phyloP scores from a whole-genome alignment of 257 asterid genomes.

The Solanum acaule region DNA sequence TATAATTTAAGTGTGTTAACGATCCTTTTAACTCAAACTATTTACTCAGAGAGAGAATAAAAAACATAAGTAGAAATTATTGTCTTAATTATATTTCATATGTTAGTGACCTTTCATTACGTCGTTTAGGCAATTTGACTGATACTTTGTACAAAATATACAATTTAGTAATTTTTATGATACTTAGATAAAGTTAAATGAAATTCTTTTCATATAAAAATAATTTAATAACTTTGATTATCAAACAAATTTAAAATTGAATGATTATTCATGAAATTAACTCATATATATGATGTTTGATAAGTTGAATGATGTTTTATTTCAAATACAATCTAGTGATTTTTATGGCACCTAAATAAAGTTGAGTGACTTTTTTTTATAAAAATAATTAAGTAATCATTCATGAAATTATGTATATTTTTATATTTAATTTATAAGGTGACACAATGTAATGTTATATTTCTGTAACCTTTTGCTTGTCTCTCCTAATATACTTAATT shows the following conservation, averaged over 20 bases:
- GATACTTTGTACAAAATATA: background rate
- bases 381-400: background rate
- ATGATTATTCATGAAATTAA: background rate
- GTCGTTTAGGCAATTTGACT: background rate
- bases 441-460: background rate
- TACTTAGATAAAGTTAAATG: background rate
- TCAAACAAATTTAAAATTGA: background rate
- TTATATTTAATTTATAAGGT: background rate
- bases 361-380: no score
- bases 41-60: background rate
- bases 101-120: background rate
- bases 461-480: background rate
- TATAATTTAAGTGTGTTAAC: no score
- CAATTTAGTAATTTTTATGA: no score
- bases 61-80: background rate
- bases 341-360: no score
- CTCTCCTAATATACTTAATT: background rate
- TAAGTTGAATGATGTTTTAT: background rate
- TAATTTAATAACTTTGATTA: background rate
- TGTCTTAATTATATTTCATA: background rate
- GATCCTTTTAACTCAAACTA: background rate
- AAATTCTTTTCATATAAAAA: background rate
- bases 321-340: background rate
- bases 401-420: background rate
- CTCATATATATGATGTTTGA: background rate